Base-by-base conservation (phyloP, 106 monocot genomes). In the Platanthera guangdongensis region DNA sequence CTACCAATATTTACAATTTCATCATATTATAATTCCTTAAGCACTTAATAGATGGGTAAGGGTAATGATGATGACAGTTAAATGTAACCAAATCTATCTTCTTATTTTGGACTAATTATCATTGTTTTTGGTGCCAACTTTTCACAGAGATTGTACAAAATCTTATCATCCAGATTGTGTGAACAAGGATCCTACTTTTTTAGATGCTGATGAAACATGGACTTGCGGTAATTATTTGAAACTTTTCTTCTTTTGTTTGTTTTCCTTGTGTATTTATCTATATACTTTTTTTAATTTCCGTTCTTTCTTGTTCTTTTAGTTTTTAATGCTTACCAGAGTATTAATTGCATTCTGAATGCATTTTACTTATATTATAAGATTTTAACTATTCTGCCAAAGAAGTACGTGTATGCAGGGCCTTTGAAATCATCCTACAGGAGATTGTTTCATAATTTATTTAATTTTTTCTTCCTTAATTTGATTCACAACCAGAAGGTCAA, bases 71-170 rank as follows among this genome's bases (percentile, higher is more conserved):
- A 65, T 65, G 30, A 65, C 4, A 32, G 16, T 11, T 32, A 64
- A 64, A 65, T 30, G n/a, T 30, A 65, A 65, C 18, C 8, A 53
- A 7, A 7, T 65, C 32, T 70, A 7, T n/a, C 13, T 70, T 69
- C 69, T 70, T 8, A 25, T 65, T 65, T 32, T 65, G 32, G 65
- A 9, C 64, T 64, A n/a, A 30, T 64, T 64, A 69, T 0, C 46
- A 8, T 63, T 4, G 28, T 9, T 72, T 78, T 71, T 22, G 18
- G 51, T 46, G 45, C 5, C 47, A 5, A 48, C 63, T 52, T 64
- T 78, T 77, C 62, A 22, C 71, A 89, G 89, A 52, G 79, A 86
- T 49, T 89, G 89, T 75, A 80, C 84, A 65, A 89, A 89, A 82
- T 79, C 82, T 16, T 89, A 89, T 74, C 89, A 89, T 75, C 80